Percentiles rank a stretch among this genome's conserved stretches.
Conservation (phyloP, 306 rosid species). For the Malus sylvestris region DNA sequence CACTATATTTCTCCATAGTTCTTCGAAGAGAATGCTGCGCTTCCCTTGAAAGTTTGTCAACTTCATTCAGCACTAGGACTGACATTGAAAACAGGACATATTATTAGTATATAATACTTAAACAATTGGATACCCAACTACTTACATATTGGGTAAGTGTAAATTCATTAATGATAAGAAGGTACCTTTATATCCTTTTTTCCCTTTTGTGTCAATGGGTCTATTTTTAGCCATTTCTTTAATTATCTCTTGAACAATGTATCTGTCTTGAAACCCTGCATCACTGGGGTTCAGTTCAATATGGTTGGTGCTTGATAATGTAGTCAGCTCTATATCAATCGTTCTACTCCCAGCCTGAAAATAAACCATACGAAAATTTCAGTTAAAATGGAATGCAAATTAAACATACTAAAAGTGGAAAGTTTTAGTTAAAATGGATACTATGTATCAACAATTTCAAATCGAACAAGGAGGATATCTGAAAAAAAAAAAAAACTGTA, state of each 20-base stretch:
- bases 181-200: conserved; percentile 71
- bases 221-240: conserved; percentile 92
- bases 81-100: conserved; percentile 24
- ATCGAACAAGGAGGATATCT: neutral
- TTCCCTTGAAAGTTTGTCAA: conserved; percentile 90
- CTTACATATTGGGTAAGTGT: neutral
- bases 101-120: conserved; percentile 9
- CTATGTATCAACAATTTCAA: neutral
- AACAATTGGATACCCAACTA: neutral
- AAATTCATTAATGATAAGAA: no score
- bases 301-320: conserved; percentile 77
- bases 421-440: neutral
- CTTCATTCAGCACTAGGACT: conserved; percentile 88
- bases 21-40: conserved; percentile 92
- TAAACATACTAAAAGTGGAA: no score
- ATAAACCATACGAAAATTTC: neutral
- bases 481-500: neutral
- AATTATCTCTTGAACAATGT: conserved; percentile 84
- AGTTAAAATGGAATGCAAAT: neutral
- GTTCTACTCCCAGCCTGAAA: conserved; percentile 91
- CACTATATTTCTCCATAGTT: conserved; percentile 93
- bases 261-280: conserved; percentile 95
- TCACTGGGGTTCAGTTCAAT: conserved; percentile 86
- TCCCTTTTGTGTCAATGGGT: conserved; percentile 83
- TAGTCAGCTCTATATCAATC: conserved; percentile 84